These are phyloP conservation scores for Chrysophaeum taylorii DNA, from an alignment of 352 stramenopile species.

Conservation along the genomic window DNA sequence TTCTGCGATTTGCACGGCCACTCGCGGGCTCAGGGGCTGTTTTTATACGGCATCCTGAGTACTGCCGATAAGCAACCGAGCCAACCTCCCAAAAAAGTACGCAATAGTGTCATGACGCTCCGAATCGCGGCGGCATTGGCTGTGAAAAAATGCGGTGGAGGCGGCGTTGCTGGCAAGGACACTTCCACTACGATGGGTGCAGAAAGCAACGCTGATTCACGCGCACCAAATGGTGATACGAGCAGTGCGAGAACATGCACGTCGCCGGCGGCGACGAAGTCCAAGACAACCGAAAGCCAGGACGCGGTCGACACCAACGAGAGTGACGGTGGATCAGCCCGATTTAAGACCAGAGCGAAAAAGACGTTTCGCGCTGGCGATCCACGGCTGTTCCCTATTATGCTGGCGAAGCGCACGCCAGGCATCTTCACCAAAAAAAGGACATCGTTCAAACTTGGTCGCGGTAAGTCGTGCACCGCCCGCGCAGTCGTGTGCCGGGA, in stretches of 20 bases:
- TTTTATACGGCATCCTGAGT: conserved; percentile 50
- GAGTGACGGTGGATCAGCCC: no score
- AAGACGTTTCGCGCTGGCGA: not conserved
- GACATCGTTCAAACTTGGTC: conserved; percentile 11
- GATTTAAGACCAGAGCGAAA: no score
- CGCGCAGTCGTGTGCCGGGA: conserved; percentile 65
- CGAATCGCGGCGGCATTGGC: not conserved
- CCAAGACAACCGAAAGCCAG: no score
- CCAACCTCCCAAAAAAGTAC: not conserved
- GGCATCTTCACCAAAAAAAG: not conserved
- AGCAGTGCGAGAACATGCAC: no score
- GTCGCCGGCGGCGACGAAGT: no score
- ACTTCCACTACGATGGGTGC: no score
- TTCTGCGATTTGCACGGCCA: conserved; percentile 77
- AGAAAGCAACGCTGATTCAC: no score
- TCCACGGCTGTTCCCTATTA: not conserved
- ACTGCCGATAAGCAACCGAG: not conserved
- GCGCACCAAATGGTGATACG: no score
- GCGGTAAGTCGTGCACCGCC: conserved; percentile 33
- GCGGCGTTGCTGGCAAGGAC: no score
- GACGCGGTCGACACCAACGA: no score
- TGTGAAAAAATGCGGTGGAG: not conserved
- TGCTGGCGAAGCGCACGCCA: not conserved
- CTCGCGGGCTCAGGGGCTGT: conserved; percentile 71
- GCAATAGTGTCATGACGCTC: not conserved